Percentiles rank a stretch among this genome's conserved stretches.
Conservation (phyloP, 2,329 filamentous ascomycete genomes). For the Scedosporium minutisporum region DNA sequence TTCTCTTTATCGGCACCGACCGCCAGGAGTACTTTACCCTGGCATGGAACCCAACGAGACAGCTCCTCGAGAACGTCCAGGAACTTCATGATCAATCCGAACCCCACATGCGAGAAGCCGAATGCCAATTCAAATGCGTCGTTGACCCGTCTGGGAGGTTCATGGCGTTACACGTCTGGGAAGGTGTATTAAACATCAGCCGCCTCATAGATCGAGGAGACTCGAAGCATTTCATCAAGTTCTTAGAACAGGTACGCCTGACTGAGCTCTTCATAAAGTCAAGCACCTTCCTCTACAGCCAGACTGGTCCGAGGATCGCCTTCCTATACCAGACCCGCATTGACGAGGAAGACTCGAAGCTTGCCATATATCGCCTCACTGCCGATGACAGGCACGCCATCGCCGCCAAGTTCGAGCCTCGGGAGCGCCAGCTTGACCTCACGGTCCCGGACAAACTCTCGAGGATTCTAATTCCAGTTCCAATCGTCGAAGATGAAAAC, state of each 20-base stretch:
- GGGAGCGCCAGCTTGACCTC: constrained; percentile 45
- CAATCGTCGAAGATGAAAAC: constrained; percentile 40
- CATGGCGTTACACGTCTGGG: constrained; percentile 50
- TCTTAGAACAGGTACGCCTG: constrained; percentile 44
- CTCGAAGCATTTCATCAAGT: constrained; percentile 3
- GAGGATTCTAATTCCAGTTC: constrained; percentile 53
- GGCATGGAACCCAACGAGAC: constrained; percentile 59
- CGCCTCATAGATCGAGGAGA: constrained; percentile 29
- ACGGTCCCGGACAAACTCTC: constrained; percentile 46
- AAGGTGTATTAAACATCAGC: constrained; percentile 47
- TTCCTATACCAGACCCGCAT: constrained; percentile 47
- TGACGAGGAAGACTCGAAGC: constrained; percentile 41
- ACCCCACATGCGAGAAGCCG: constrained; percentile 61
- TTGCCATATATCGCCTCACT: constrained; percentile 51
- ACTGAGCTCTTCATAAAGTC: constrained; percentile 52
- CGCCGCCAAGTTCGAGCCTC: constrained; percentile 46
- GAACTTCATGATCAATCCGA: constrained; percentile 44
- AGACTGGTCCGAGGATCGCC: constrained; percentile 48
- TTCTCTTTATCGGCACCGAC: constrained; percentile 88
- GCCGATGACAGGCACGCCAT: constrained; percentile 46
- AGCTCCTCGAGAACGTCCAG: constrained; percentile 40
- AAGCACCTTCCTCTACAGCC: constrained; percentile 46
- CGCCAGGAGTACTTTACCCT: constrained; percentile 85
- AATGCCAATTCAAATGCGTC: constrained; percentile 72
- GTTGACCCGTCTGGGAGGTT: constrained; percentile 68